phyloP scores from a whole-genome alignment of 2,329 filamentous ascomycete genomes.

The Lachnellula willkommii region DNA sequence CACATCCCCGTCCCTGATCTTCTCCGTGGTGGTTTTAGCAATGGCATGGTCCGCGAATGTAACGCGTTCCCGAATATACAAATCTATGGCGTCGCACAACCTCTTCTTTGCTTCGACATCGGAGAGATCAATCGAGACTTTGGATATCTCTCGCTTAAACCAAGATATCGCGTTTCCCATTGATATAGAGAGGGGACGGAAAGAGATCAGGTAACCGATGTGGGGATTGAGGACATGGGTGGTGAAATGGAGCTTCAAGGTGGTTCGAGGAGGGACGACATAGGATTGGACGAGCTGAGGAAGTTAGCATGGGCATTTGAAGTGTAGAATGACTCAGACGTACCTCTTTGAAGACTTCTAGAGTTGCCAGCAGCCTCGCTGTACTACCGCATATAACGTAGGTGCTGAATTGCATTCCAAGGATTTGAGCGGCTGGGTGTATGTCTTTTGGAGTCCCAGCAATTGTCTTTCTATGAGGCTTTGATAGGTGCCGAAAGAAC shows the following conservation, averaged over 20 bases:
- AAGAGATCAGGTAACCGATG: conserved; percentile 90
- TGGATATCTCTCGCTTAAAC: conserved; percentile 87
- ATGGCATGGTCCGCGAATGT: conserved; percentile 84
- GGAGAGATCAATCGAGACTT: conserved; percentile 78
- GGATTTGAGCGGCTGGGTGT: conserved; percentile 75
- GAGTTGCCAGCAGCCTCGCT: conserved; percentile 77
- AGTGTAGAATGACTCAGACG: conserved; percentile 19
- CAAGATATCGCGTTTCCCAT: conserved; percentile 97
- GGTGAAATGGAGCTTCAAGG: conserved; percentile 84
- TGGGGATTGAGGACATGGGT: conserved; percentile 88
- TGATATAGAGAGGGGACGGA: conserved; percentile 90
- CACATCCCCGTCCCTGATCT: conserved; percentile 74
- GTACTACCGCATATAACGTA: conserved; percentile 88
- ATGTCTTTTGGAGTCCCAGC: conserved; percentile 64
- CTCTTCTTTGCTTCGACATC: conserved; percentile 77
- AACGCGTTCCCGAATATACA: conserved; percentile 85
- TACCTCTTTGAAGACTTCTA: conserved; percentile 85
- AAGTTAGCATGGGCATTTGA: conserved; percentile 11
- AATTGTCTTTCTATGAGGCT: conserved; percentile 60
- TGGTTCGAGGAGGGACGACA: conserved; percentile 76
- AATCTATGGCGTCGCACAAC: conserved; percentile 76
- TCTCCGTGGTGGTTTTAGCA: conserved; percentile 65
- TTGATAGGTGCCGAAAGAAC: conserved; percentile 79
- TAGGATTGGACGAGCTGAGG: conserved; percentile 84
- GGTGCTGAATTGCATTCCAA: conserved; percentile 77